Percentiles rank a stretch among this genome's conserved stretches.
These are phyloP conservation scores for Lachnellula cervina DNA, from an alignment of 2,329 filamentous ascomycete genomes.

Conservation along the genomic window DNA sequence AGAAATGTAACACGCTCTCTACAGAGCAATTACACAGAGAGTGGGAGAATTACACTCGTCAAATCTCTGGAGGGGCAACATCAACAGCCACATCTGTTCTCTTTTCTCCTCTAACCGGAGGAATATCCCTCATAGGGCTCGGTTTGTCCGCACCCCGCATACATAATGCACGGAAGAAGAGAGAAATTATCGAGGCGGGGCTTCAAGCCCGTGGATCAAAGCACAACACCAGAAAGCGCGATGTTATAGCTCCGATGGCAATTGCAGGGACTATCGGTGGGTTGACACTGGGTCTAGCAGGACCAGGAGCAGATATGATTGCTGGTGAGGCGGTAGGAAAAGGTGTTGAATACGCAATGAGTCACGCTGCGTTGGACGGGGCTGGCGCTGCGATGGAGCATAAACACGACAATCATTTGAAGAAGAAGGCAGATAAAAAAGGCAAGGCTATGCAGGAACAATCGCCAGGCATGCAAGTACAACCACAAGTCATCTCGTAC, in stretches of 20 bases:
- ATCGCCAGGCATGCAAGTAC: constrained; percentile 16
- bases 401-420: constrained; percentile 32
- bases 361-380: constrained; percentile 35
- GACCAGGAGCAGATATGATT: constrained; percentile 34
- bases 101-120: constrained; percentile 36
- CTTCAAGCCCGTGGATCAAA: constrained; percentile 32
- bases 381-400: constrained; percentile 33
- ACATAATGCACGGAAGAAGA: constrained; percentile 40
- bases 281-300: constrained; percentile 35
- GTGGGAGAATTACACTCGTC: constrained; percentile 41
- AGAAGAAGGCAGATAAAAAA: constrained; percentile 33
- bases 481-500: constrained; percentile 1
- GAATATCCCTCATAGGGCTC: constrained; percentile 37
- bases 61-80: constrained; percentile 37
- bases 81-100: constrained; percentile 36
- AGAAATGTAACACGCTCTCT: constrained; percentile 35
- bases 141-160: constrained; percentile 37
- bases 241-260: constrained; percentile 37
- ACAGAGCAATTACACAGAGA: constrained; percentile 37
- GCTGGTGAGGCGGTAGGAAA: constrained; percentile 35
- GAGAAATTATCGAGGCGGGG: constrained; percentile 38
- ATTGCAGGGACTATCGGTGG: constrained; percentile 35
- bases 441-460: constrained; percentile 28
- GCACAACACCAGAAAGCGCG: constrained; percentile 38
- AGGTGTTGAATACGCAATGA: constrained; percentile 34